A percentile compares a stretch with the other conserved stretches of the same genome.
phyloP scores from a whole-genome alignment of 305 asterid species.

The Fraxinus baroniana region DNA sequence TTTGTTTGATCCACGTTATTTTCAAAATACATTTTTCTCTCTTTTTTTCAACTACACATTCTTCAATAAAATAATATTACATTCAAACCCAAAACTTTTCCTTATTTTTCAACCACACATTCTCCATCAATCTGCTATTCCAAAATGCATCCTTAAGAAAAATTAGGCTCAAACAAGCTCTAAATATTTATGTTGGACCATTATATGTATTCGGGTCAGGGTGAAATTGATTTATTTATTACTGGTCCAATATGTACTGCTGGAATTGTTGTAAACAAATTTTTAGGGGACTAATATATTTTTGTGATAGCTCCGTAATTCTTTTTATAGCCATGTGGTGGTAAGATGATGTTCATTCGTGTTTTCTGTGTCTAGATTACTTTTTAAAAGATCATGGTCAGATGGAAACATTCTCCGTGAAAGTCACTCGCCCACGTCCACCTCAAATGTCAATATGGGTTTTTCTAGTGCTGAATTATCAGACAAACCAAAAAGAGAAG shows the following conservation, averaged over 20 bases:
- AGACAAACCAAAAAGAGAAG: conserved; percentile 37
- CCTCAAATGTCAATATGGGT: conserved; percentile 38
- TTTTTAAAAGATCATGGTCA: conserved; percentile 76
- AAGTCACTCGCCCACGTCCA: conserved; percentile 46
- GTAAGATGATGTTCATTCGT: conserved; percentile 19
- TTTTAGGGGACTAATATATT: neutral
- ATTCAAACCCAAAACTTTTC: no score
- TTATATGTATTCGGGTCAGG: neutral
- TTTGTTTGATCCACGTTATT: no score
- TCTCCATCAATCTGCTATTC: neutral
- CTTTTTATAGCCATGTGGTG: conserved; percentile 2
- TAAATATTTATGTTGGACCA: neutral
- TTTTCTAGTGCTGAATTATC: conserved; percentile 39
- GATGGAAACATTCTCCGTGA: conserved; percentile 84
- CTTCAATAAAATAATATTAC: no score
- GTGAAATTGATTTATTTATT: neutral
- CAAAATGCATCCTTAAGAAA: neutral
- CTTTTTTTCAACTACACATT: no score
- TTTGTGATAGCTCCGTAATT: neutral
- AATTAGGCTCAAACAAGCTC: neutral
- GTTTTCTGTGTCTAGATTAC: conserved; percentile 47
- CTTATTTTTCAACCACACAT: neutral
- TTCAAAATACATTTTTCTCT: no score
- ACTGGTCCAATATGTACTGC: conserved; percentile 9
- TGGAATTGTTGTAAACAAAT: neutral